Evolutionary conservation across 352 stramenopile genomes (phyloP).

Genomic region (Thraustochytrium sp.): DNA sequence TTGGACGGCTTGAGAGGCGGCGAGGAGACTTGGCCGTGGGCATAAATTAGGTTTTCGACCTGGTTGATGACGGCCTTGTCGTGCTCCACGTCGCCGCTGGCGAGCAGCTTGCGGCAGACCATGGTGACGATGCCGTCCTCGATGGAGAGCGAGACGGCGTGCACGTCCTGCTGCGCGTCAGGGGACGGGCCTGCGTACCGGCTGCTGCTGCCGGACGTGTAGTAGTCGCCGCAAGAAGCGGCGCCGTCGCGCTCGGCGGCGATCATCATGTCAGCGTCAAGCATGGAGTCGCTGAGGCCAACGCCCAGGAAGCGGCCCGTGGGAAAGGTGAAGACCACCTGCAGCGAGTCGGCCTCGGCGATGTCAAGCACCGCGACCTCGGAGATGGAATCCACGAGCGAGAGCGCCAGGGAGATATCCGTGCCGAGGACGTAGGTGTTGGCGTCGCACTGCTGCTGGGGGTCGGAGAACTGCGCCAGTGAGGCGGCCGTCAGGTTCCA

Average conservation of each 20-base stretch:
- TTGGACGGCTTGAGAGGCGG: background rate
- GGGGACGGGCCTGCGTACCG: background rate
- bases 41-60: background rate
- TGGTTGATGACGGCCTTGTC: background rate
- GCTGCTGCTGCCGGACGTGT: background rate
- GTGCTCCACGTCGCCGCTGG: background rate
- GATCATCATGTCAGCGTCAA: constrained; percentile 29
- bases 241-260: background rate
- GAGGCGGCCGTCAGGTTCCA: constrained; percentile 6
- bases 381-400: background rate
- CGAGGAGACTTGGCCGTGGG: background rate
- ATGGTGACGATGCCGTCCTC: background rate
- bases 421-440: background rate
- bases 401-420: background rate
- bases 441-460: background rate
- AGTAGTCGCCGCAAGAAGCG: background rate
- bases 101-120: background rate
- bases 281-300: constrained; percentile 20
- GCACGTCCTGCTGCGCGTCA: background rate
- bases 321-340: background rate
- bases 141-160: background rate
- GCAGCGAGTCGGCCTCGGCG: background rate
- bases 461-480: background rate
- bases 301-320: background rate
- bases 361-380: background rate